phyloP scores from a whole-genome alignment of 441 rosid species.

The Euphorbia corollata region DNA sequence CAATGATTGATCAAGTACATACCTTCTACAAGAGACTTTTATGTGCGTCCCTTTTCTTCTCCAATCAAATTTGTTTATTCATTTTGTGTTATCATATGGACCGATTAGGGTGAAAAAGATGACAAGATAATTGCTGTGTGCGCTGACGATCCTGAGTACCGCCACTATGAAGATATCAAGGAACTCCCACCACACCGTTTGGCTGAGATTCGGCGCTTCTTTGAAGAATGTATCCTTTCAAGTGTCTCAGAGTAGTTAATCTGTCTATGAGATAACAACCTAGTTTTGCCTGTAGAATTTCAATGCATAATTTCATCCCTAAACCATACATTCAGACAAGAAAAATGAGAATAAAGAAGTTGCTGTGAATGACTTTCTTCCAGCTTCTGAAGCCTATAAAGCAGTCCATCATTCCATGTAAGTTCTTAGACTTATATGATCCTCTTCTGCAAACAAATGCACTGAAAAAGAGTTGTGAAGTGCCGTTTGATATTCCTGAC shows the following conservation, averaged over 20 bases:
- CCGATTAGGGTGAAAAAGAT: constrained; percentile 79
- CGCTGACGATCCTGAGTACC: constrained; percentile 96
- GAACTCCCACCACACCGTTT: constrained; percentile 97
- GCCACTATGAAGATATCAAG: constrained; percentile 83
- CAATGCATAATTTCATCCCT: constrained; percentile 22
- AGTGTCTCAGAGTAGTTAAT: background rate
- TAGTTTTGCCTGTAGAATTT: background rate
- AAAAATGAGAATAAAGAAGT: constrained; percentile 97
- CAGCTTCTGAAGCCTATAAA: constrained; percentile 66
- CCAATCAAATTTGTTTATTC: background rate
- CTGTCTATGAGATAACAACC: constrained; percentile 1
- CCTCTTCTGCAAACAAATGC: background rate
- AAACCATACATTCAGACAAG: constrained; percentile 52
- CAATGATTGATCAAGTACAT: constrained; percentile 91
- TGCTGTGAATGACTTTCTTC: constrained; percentile 79
- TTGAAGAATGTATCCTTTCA: constrained; percentile 89
- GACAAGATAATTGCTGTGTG: constrained; percentile 98
- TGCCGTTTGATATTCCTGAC: too few species aligned
- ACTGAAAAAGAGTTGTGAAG: too few species aligned
- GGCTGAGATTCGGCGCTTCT: constrained; percentile 96
- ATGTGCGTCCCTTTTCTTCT: background rate
- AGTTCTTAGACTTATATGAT: constrained; percentile 23
- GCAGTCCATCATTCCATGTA: constrained; percentile 89
- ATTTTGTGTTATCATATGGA: background rate
- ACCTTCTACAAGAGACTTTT: constrained; percentile 7